A percentile compares a stretch with the other conserved stretches of the same genome.
phyloP scores from a whole-genome alignment of 768 basidiomycete species.

The Boletus bicolor region DNA sequence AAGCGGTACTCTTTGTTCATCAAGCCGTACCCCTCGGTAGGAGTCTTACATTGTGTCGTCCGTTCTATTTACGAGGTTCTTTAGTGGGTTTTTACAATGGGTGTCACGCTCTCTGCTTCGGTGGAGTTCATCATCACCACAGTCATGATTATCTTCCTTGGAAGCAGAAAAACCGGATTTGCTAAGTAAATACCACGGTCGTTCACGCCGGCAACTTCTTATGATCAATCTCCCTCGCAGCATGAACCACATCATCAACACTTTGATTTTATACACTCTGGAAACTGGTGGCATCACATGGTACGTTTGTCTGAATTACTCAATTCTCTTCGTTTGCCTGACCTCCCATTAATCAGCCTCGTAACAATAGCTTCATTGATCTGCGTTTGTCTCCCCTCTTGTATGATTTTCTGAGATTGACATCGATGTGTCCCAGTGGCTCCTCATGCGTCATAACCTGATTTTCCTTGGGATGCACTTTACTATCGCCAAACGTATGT shows the following conservation, averaged over 20 bases:
- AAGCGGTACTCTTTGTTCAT: conserved; percentile 31
- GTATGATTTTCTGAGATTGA: background rate
- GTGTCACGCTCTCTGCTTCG: conserved; percentile 33
- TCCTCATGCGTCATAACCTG: conserved; percentile 34
- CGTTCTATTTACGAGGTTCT: background rate
- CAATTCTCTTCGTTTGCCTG: background rate
- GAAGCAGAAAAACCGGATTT: conserved; percentile 31
- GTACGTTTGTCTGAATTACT: conserved; percentile 13
- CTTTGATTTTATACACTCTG: conserved; percentile 48
- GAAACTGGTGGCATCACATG: conserved; percentile 52
- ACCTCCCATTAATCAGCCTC: conserved; percentile 13
- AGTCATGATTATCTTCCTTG: conserved; percentile 32
- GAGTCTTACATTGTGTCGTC: background rate
- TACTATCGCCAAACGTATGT: conserved; percentile 32
- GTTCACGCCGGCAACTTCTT: background rate
- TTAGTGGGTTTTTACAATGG: conserved; percentile 32
- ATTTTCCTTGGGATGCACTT: conserved; percentile 37
- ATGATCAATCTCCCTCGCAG: conserved; percentile 21
- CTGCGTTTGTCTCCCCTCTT: conserved; percentile 22
- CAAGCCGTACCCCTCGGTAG: conserved; percentile 29
- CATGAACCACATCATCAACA: conserved; percentile 48
- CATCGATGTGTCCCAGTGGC: conserved; percentile 18
- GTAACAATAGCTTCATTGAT: conserved; percentile 33
- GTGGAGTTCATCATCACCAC: conserved; percentile 33
- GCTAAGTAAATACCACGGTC: conserved; percentile 16